These are phyloP conservation scores for Noccaea bulbosa DNA, from an alignment of 345 rosid species.

Conservation along the genomic window DNA sequence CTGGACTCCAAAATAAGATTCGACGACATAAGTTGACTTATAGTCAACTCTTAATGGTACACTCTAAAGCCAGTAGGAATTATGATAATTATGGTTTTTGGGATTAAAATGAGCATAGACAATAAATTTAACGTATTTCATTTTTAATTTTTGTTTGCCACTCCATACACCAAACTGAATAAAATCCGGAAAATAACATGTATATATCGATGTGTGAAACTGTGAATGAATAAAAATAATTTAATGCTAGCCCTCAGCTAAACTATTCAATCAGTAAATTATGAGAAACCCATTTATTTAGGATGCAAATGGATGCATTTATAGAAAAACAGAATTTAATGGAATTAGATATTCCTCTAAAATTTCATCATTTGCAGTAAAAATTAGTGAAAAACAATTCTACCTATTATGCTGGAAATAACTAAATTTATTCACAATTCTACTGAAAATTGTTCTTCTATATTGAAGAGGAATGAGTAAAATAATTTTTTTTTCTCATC, in stretches of 20 bases:
- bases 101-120: background rate
- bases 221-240: background rate
- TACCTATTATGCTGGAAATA: too few relatives aligned
- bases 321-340: too few relatives aligned
- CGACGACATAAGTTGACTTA: constrained; percentile 14
- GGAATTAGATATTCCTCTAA: too few relatives aligned
- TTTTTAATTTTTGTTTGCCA: too few relatives aligned
- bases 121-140: too few relatives aligned
- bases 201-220: background rate
- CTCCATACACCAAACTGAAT: background rate
- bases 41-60: constrained; percentile 22
- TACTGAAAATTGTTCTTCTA: too few relatives aligned
- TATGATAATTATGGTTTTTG: background rate
- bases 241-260: background rate
- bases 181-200: background rate
- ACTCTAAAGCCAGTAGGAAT: background rate
- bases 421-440: too few relatives aligned
- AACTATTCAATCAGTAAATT: background rate
- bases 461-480: too few relatives aligned
- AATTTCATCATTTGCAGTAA: too few relatives aligned
- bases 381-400: too few relatives aligned
- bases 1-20: constrained; percentile 18
- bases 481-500: too few relatives aligned
- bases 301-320: too few relatives aligned
- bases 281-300: background rate